Base-by-base conservation (phyloP, 2,329 filamentous ascomycete species). In the Diaporthe vaccinii region DNA sequence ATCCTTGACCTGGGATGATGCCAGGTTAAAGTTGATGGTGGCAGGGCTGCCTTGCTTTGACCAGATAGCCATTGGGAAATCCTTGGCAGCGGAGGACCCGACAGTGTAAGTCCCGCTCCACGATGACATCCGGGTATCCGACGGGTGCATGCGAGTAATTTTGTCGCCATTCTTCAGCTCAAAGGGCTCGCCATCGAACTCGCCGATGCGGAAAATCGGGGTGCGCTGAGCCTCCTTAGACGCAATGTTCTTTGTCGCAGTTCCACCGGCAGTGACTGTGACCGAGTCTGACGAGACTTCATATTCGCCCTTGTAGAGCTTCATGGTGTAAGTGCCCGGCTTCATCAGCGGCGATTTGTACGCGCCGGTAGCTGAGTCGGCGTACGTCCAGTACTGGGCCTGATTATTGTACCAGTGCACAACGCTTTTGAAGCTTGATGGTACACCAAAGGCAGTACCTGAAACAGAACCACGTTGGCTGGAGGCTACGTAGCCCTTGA, bases 321-420 rank as follows among this genome's bases (percentile, higher is more conserved):
- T 88, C 87, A 92, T 92, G n/a, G 90, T 92, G 83, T 93, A 93
- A 0, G 89, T 92, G 41, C 92, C 91, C 0, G 91, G 89, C 79
- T 91, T 92, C 91, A 93, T 93, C 74, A 87, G 84, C 0, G 91
- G 92, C 0, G 91, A 92, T 3, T 87, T 92, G 82, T 92, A 94
- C 17, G 84, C 84, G 14, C 91, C 91, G 59, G 82, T 84, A 31
- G 86, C 86, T 12, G 85, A 85, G 28, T 90, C 88, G 75, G 68
- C 68, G 25, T 90, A 90, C 8, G 87, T 83, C 91, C 92, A 94
- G 85, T 93, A 93, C 80, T 93, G 92, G 0, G 90, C 89, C 8
- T 85, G 84, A 41, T 81, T 80, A 81, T 93, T 93, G 83, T 89
- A 90, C 92, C 91, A 93, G 82, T 93, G 91, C 2, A 93, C 84